These are phyloP conservation scores for Pseudogymnoascus sp. DNA, from an alignment of 2,329 filamentous ascomycete species.

Conservation along the genomic window DNA sequence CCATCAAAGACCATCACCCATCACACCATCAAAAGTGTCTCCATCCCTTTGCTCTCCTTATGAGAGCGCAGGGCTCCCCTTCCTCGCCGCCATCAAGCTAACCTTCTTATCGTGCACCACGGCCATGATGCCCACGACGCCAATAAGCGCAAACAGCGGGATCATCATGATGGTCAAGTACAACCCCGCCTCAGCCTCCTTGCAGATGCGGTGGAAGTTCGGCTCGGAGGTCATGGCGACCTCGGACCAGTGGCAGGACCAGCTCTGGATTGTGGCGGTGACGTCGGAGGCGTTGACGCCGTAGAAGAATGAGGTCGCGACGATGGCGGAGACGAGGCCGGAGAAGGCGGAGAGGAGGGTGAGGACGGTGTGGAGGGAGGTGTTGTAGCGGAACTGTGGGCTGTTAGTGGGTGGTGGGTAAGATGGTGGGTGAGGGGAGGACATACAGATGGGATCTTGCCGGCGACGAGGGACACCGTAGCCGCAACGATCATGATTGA, in stretches of 20 bases:
- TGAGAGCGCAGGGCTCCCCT: conserved; percentile 25
- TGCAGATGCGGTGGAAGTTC: conserved; percentile 49
- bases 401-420: conserved; percentile 4
- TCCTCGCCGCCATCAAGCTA: conserved; percentile 19
- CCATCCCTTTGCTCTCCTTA: conserved; percentile 10
- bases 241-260: conserved; percentile 52
- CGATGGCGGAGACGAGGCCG: conserved; percentile 39
- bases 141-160: conserved; percentile 41
- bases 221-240: conserved; percentile 45
- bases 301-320: conserved; percentile 51
- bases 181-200: conserved; percentile 45
- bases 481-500: conserved; percentile 42
- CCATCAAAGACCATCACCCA: background rate
- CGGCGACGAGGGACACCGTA: conserved; percentile 38
- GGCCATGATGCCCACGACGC: conserved; percentile 37
- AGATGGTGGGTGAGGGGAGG: background rate
- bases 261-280: conserved; percentile 50
- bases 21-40: background rate
- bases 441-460: conserved; percentile 45
- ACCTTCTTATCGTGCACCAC: conserved; percentile 37
- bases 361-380: conserved; percentile 16
- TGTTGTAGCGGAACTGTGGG: conserved; percentile 33
- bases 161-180: conserved; percentile 49
- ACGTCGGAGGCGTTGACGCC: conserved; percentile 44
- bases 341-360: conserved; percentile 34